Conservation (phyloP, 2,329 filamentous ascomycete genomes). For the Fusarium agapanthi region DNA sequence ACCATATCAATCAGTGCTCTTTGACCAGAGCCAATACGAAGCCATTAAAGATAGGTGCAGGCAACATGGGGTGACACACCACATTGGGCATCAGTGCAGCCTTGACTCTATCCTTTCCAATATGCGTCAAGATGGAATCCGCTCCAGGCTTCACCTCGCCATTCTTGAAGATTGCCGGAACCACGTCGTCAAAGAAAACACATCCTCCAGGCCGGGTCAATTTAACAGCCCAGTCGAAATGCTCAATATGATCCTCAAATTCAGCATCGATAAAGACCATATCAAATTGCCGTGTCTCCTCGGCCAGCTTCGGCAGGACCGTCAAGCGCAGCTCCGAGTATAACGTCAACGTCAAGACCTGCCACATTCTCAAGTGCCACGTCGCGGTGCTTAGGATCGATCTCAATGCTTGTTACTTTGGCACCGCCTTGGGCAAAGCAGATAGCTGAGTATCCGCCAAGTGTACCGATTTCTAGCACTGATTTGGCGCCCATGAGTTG, state of each 20-base stretch:
- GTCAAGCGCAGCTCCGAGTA: constrained; percentile 56
- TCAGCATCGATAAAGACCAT: constrained; percentile 64
- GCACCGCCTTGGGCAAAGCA: constrained; percentile 53
- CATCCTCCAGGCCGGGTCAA: constrained; percentile 51
- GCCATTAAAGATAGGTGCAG: not conserved
- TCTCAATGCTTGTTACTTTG: constrained; percentile 60
- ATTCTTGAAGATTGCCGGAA: constrained; percentile 36
- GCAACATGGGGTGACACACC: not conserved
- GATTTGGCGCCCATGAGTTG: constrained; percentile 47
- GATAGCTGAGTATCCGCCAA: constrained; percentile 63
- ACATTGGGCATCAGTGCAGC: constrained; percentile 38
- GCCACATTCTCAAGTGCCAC: constrained; percentile 56
- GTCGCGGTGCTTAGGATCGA: constrained; percentile 54
- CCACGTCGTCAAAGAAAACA: constrained; percentile 62
- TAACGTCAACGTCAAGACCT: constrained; percentile 54
- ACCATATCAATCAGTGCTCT: not conserved
- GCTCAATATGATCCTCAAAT: constrained; percentile 58
- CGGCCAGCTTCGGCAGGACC: constrained; percentile 47
- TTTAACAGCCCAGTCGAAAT: constrained; percentile 56
- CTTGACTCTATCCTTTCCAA: constrained; percentile 39
- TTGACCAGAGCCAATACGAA: not conserved
- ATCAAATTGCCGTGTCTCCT: constrained; percentile 56
- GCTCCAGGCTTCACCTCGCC: not conserved
- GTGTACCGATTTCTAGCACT: constrained; percentile 63
- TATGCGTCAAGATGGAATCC: constrained; percentile 32